phyloP scores from a whole-genome alignment of 2,329 filamentous ascomycete species.

The Fusarium odoratissimum region DNA sequence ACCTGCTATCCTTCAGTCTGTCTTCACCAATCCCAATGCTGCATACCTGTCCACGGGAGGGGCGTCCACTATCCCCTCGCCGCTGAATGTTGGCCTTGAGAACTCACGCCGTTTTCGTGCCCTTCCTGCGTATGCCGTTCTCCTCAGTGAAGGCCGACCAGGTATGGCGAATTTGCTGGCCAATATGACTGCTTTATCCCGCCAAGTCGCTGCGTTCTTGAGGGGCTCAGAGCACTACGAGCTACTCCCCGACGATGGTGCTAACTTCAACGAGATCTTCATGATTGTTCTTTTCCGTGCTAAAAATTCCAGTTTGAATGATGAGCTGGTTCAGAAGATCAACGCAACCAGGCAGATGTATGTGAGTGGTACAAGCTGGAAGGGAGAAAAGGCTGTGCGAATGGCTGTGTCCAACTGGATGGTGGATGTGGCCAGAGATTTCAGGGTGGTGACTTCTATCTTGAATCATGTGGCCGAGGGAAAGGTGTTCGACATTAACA shows the following conservation, averaged over 20 bases:
- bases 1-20: constrained; percentile 64
- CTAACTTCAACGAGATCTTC: constrained; percentile 64
- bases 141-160: constrained; percentile 77
- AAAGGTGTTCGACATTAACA: constrained; percentile 44
- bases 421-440: constrained; percentile 75
- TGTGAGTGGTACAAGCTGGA: constrained; percentile 84
- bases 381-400: constrained; percentile 78
- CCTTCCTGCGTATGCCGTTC: constrained; percentile 85
- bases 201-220: constrained; percentile 74
- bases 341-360: constrained; percentile 82
- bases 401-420: constrained; percentile 90
- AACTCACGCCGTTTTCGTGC: constrained; percentile 93
- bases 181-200: constrained; percentile 77
- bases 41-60: constrained; percentile 73
- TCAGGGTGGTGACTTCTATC: constrained; percentile 72
- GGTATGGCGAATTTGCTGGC: constrained; percentile 78
- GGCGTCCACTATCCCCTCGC: constrained; percentile 72
- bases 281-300: constrained; percentile 82
- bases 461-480: constrained; percentile 62
- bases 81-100: constrained; percentile 87
- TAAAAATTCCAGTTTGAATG: constrained; percentile 70
- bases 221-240: constrained; percentile 71
- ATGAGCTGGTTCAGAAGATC: constrained; percentile 74
- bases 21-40: constrained; percentile 87
- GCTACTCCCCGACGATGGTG: constrained; percentile 67